These are phyloP conservation scores for Plasmodium inui DNA, from an alignment of 169 alveolate genomes.

Conservation along the genomic window DNA sequence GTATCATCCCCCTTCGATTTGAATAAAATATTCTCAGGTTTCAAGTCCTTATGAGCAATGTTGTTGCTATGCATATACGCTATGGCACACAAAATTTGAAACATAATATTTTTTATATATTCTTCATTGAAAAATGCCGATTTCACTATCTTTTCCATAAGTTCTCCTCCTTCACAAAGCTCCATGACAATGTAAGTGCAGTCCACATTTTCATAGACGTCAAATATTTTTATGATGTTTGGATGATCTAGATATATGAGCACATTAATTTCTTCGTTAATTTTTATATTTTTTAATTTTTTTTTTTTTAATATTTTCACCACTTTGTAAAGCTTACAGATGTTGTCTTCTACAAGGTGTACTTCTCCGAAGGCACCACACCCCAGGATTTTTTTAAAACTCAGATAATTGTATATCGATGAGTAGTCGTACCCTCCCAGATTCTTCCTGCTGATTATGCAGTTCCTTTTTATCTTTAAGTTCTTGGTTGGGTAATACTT, in stretches of 20 bases:
- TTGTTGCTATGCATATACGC: constrained; percentile 94
- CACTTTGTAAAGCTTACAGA: constrained; percentile 70
- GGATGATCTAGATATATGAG: constrained; percentile 91
- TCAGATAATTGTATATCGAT: constrained; percentile 64
- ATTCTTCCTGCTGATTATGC: constrained; percentile 71
- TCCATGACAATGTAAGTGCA: constrained; percentile 95
- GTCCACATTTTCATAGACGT: constrained; percentile 92
- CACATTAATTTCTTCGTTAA: constrained; percentile 75
- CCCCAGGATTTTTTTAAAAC: constrained; percentile 81
- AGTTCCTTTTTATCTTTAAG: constrained; percentile 72
- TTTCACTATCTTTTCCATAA: constrained; percentile 94
- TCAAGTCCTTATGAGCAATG: constrained; percentile 85
- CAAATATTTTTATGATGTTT: constrained; percentile 91
- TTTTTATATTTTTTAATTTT: constrained; percentile 59
- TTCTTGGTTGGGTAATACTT: constrained; percentile 72
- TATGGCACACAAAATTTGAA: constrained; percentile 93
- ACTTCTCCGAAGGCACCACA: constrained; percentile 86
- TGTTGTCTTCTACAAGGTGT: constrained; percentile 79
- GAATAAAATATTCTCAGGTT: constrained; percentile 84
- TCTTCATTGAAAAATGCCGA: constrained; percentile 91
- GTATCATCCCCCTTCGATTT: constrained; percentile 77
- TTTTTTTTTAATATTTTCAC: constrained; percentile 71
- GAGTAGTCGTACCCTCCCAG: constrained; percentile 70
- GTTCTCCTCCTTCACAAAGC: constrained; percentile 97
- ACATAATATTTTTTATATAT: constrained; percentile 92